These are phyloP conservation scores for Knufia fluminis DNA, from an alignment of 2,329 filamentous ascomycete genomes.

Conservation along the genomic window DNA sequence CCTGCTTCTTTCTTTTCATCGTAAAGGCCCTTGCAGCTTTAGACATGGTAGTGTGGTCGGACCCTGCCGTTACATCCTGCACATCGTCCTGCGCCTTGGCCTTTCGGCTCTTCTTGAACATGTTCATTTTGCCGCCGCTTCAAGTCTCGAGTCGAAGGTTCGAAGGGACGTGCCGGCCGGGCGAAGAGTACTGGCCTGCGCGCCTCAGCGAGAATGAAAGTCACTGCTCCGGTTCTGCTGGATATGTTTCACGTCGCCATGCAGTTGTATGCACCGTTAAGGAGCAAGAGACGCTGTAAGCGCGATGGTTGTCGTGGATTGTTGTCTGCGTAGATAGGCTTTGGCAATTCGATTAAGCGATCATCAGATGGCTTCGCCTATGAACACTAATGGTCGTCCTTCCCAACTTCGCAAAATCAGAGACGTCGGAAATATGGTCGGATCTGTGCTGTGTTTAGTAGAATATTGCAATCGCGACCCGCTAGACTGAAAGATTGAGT, in stretches of 20 bases:
- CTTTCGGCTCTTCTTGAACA: slow-evolving; percentile 22
- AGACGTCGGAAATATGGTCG: no score
- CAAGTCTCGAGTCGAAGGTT: background rate
- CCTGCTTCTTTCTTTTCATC: slow-evolving; percentile 43
- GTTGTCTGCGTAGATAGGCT: no score
- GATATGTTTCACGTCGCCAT: background rate
- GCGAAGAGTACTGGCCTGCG: no score
- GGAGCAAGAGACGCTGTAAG: background rate
- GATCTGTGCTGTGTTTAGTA: no score
- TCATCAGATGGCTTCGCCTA: no score
- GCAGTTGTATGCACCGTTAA: background rate
- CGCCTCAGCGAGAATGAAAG: background rate
- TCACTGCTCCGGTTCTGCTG: background rate
- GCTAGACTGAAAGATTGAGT: background rate
- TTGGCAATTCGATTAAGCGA: no score
- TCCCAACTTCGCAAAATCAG: no score
- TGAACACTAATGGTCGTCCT: no score
- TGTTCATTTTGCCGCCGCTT: slow-evolving; percentile 15
- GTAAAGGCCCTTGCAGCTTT: slow-evolving; percentile 26
- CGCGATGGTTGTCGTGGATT: background rate
- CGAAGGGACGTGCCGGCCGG: background rate
- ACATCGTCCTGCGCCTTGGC: slow-evolving; percentile 18
- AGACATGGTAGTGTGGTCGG: background rate
- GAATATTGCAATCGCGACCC: background rate
- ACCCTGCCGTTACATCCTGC: background rate